Percentiles rank a stretch among this genome's conserved stretches.
These are phyloP conservation scores for Betula pendula DNA, from an alignment of 306 rosid genomes.

Conservation along the genomic window DNA sequence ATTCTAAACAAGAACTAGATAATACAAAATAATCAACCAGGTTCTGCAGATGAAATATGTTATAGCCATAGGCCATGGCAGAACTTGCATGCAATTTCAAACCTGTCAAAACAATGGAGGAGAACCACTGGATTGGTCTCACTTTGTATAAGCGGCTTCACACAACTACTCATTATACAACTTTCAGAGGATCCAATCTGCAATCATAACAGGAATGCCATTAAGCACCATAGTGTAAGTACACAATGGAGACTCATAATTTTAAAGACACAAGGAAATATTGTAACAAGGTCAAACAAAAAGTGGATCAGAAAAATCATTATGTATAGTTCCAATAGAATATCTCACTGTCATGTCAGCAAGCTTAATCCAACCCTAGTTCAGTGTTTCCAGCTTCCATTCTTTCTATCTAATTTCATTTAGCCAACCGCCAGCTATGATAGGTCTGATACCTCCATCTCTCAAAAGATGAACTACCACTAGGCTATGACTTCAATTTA, in stretches of 20 bases:
- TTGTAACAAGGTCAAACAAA: not conserved
- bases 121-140: constrained; percentile 75
- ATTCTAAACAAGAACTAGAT: constrained; percentile 95
- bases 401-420: not conserved
- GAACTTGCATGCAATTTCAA: constrained; percentile 18
- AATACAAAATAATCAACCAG: constrained; percentile 43
- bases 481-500: too few relatives aligned
- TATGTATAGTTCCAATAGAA: not conserved
- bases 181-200: constrained; percentile 62
- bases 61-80: not conserved
- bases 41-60: constrained; percentile 23
- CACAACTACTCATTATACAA: constrained; percentile 81
- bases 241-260: not conserved
- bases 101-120: constrained; percentile 97
- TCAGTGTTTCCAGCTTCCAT: not conserved
- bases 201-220: not conserved
- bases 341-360: not conserved
- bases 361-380: not conserved
- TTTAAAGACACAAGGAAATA: not conserved
- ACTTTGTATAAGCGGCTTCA: constrained; percentile 63
- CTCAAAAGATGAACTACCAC: too few relatives aligned
- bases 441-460: too few relatives aligned
- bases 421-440: too few relatives aligned
- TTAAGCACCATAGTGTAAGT: not conserved
- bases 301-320: not conserved